A percentile compares a stretch with the other conserved stretches of the same genome.
phyloP scores from a whole-genome alignment of 2,329 filamentous ascomycete species.

The Domatiomyces catenatus region DNA sequence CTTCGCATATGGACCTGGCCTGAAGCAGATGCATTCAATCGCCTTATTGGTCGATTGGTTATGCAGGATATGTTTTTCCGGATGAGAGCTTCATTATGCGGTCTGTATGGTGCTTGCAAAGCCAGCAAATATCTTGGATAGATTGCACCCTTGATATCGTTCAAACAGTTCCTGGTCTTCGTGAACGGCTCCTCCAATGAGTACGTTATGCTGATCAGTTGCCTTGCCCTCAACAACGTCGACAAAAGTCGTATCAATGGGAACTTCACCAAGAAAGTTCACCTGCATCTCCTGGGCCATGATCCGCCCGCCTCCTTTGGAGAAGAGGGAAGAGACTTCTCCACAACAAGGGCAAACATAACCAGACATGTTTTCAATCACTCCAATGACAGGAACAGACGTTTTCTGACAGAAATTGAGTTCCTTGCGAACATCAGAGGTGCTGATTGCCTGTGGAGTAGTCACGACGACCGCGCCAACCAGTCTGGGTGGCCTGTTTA shows the following conservation, averaged over 20 bases:
- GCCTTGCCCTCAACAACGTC: conserved; percentile 55
- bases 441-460: conserved; percentile 85
- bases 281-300: conserved; percentile 82
- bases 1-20: no score
- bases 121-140: conserved; percentile 11
- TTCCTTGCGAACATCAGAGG: conserved; percentile 86
- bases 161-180: conserved; percentile 10
- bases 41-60: conserved; percentile 29
- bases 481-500: conserved; percentile 36
- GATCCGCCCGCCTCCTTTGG: conserved; percentile 69
- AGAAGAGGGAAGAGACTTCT: conserved; percentile 88
- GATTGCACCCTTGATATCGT: conserved; percentile 12
- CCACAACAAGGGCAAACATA: conserved; percentile 44
- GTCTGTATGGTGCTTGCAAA: conserved; percentile 9
- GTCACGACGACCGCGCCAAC: conserved; percentile 87
- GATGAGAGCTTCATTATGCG: conserved; percentile 19
- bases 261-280: conserved; percentile 69
- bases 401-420: conserved; percentile 87
- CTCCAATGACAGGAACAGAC: conserved; percentile 62
- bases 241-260: conserved; percentile 86
- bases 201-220: neutral
- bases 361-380: conserved; percentile 81
- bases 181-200: conserved; percentile 4
- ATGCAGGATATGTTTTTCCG: conserved; percentile 25
- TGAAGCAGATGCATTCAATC: no score